Evolutionary conservation across 345 rosid species (phyloP).

Genomic region (Hirschfeldia incana): DNA sequence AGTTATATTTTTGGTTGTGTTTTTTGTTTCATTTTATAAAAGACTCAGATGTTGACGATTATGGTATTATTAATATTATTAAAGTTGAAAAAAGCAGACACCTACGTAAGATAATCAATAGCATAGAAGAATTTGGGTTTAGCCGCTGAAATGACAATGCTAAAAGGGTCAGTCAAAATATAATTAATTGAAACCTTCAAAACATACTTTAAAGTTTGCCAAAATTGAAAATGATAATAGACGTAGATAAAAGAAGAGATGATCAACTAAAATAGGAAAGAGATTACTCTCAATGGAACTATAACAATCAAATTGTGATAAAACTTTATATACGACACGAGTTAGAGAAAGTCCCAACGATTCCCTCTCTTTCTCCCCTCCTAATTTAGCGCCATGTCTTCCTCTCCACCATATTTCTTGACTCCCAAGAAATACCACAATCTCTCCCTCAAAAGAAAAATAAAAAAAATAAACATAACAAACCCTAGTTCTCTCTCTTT

Average conservation of each 20-base stretch:
- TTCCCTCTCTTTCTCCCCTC: conserved; percentile 23
- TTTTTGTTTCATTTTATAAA: background rate
- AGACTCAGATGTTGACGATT: background rate
- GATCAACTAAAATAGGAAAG: no score
- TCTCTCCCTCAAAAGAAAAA: conserved; percentile 2
- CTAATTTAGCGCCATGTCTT: conserved; percentile 49
- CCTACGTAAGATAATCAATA: conserved; percentile 11
- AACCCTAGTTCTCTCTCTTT: conserved; percentile 30
- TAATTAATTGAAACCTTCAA: no score
- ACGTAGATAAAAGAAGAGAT: no score
- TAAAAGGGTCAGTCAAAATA: no score
- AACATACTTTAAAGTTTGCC: no score
- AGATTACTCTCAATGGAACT: no score
- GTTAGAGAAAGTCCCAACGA: conserved; percentile 23
- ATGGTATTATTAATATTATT: background rate
- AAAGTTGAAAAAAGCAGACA: background rate
- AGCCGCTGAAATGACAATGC: no score
- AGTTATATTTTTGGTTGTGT: conserved; percentile 28
- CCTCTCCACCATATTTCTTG: conserved; percentile 69
- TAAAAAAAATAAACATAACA: conserved; percentile 3
- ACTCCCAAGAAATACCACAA: conserved; percentile 33
- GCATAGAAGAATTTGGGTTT: no score
- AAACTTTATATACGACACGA: background rate
- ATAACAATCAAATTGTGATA: background rate
- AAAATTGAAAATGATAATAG: no score